Base-by-base conservation (phyloP, 108 stramenopile genomes). In the Nitzschia palea region DNA sequence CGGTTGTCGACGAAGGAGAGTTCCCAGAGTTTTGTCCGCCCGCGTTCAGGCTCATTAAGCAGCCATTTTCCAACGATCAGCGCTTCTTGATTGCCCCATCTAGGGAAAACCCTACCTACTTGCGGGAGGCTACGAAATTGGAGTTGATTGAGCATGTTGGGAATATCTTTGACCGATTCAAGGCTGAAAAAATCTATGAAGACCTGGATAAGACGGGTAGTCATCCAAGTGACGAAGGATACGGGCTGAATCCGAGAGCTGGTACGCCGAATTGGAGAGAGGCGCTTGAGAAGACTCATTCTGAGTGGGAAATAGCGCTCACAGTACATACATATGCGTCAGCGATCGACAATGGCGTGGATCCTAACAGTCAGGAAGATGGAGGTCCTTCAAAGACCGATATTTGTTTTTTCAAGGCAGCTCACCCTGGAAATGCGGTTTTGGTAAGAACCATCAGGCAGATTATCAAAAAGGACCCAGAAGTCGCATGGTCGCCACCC, bases 91-190 rank as follows among this genome's bases (percentile, higher is more conserved):
- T 68, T 25, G 34, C 45, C 12, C 65, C 65, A 52, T 54, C 26
- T 12, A 10, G 57, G 1, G 56, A 57, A 31, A 22, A 54, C 14
- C 56, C 55, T 44, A 14, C 30, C 18, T 58, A 31, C 29, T 57
- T 60, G 55, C 40, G 67, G 15, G 55, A 54, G 5, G 56, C 67
- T 22, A 57, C 55, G 23, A 54, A 68, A 22, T n/a, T 52, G 22
- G 67, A 68, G 55, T 18, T 42, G 43, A 68, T 68, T 28, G 67
- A 56, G n/a, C 37, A 68, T 15, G 17, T 56, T 33, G 67, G 67
- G 5, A 15, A 51, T 3, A 32, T 40, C 42, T 68, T 57, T n/a
- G 67, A 68, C 8, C 2, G 29, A 8, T 26, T 29, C 12, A 43
- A 45, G 4, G 25, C 42, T 14, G 59, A 40, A n/a, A 34, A 25